Evolutionary conservation across 2,329 filamentous ascomycete genomes (phyloP), one percentile per base, ranked within the genome.

Genomic region (Stemphylium vesicarium): DNA sequence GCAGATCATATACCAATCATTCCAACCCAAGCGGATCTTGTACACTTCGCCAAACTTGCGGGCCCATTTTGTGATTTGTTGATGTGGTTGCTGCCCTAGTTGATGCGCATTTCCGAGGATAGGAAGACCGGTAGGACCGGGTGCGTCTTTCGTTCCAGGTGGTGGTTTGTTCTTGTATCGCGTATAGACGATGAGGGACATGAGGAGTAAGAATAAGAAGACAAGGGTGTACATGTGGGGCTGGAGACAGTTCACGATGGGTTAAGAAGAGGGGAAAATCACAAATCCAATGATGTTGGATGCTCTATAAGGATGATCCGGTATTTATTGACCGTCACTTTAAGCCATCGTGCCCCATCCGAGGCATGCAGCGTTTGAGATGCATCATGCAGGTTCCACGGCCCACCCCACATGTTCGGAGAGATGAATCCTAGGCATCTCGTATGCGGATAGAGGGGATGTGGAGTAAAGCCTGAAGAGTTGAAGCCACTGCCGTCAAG

Each of bases 1-100:
- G 62, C 78, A 80, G 24, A 82, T 59, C 53, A 80, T 68, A 15
- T 79, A 75, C 77, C 78, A 81, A 53, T 79, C 73, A 41, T 80
- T 72, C 75, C 77, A 79, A 5, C 80, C 80, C 4, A 81, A 61
- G 2, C 73, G 70, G 15, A 81, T 63, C 51, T 75, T 75, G 67
- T 75, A 81, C 4, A 81, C 49, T n/a, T 81, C 78, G 32, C 80
- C 80, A 60, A 79, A 80, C 46, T 76, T 48, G 2, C 61, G 56
- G 0, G 77, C 76, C 78, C 78, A 81, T 47, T 66, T 42, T 0
- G 61, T 63, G 40, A 75, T 68, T 43, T 70, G 62, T 18, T 65
- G 66, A 18, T 73, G 68, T 10, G 74, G 69, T n/a, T 67, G 56
- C 10, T 53, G 39, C n/a, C 62, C 53, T 3, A 74, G 57, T 50